Evolutionary conservation across 495 filamentous ascomycete species (phyloP), one percentile per base, ranked within the genome.

Genomic region (Cryomyces antarcticus): DNA sequence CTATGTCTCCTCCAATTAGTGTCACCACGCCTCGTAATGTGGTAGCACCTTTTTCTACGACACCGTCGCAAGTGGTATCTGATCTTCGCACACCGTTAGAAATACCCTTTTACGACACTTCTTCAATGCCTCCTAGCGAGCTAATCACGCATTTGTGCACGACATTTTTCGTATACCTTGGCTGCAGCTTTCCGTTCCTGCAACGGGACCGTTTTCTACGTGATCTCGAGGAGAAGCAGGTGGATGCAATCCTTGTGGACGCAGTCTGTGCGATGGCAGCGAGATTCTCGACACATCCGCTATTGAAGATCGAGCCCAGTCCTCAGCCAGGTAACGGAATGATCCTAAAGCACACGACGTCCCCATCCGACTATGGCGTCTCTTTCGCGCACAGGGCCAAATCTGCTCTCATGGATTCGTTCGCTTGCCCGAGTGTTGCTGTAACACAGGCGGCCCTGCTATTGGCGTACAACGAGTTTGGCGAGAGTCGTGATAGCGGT

Each of bases 241-340:
- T 82, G n/a, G 81, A 87, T 52, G 73, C 80, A 0, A 87, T 92
- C 58, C 60, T 92, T n/a, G 81, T 92, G 11, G 80, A 92, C 54
- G 75, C 82, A 28, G 75, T 88, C 24, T 92, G 83, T 51, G 76
- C 81, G 7, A 59, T 88, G 38, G 74, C 81, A 28, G 82, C 82
- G 7, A 66, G 83, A n/a, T 92, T 87, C 56, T 86, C 80, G 6
- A 73, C 71, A 11, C 67, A 81, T 41, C 71, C 73, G 24, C 49
- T 79, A 35, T 61, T 84, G 45, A 70, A 62, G 28, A 63, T 59
- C 17, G 54, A 62, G 24, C 48, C 48, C 5, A 62, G 60, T 24
- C 45, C 49, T 59, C 37, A 66, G 60, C 43, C 68, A 68, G 47
- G 76, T 64, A 49, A 49, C 24, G 36, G 17, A 5, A 34, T 12